phyloP scores from a whole-genome alignment of 176 grass and related monocot genomes.

The Triticum aestivum region DNA sequence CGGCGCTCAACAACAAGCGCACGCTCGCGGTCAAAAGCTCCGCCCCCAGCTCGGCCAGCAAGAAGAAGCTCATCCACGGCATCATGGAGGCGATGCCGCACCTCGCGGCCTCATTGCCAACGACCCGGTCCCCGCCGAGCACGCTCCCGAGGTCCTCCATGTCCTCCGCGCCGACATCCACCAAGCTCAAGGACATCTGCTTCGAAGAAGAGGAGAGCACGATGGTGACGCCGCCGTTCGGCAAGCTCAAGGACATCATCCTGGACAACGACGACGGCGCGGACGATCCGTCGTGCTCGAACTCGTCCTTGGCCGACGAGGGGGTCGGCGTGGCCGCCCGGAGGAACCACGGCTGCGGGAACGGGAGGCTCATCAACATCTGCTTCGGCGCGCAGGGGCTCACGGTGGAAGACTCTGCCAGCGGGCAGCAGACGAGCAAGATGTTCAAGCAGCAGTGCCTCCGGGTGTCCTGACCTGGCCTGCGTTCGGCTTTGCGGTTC shows the following conservation, averaged over 20 bases:
- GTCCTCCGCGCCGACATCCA: constrained; percentile 28
- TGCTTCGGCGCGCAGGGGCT: constrained; percentile 86
- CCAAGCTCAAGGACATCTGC: constrained; percentile 58
- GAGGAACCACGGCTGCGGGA: constrained; percentile 41
- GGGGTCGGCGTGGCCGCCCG: constrained; percentile 21
- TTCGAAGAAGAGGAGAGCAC: constrained; percentile 44
- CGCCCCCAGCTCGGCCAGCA: constrained; percentile 51
- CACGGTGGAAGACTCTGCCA: constrained; percentile 51
- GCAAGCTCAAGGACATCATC: constrained; percentile 60
- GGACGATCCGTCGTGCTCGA: constrained; percentile 67
- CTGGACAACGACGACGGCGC: constrained; percentile 28
- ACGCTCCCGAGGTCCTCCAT: constrained; percentile 34
- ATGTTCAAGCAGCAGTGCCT: constrained; percentile 59
- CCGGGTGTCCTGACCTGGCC: constrained; percentile 42
- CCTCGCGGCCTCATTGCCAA: background rate
- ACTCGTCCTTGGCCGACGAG: constrained; percentile 42
- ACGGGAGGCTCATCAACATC: constrained; percentile 77
- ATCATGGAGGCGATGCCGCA: constrained; percentile 85
- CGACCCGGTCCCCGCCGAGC: background rate
- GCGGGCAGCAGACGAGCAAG: constrained; percentile 50
- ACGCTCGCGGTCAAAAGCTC: constrained; percentile 60
- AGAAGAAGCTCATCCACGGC: constrained; percentile 86
- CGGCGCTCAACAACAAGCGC: constrained; percentile 67
- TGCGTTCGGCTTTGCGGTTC: background rate
- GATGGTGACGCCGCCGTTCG: constrained; percentile 26